Percentiles rank a stretch among this genome's conserved stretches.
These are phyloP conservation scores for Acacia acuminata DNA, from an alignment of 306 rosid genomes.

Conservation along the genomic window DNA sequence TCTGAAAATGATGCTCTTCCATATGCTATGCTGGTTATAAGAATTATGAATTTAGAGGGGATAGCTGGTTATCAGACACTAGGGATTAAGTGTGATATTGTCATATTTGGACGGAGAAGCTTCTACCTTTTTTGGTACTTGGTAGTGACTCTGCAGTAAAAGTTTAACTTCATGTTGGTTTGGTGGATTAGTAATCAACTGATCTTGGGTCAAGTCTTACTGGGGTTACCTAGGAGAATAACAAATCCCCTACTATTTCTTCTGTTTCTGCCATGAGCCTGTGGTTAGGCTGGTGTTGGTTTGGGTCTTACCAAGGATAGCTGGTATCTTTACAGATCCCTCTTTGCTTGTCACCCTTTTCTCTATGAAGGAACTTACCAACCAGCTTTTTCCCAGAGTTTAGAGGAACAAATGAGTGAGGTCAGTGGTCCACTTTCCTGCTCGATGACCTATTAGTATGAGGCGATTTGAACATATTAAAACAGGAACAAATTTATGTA, in stretches of 20 bases:
- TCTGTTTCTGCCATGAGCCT: slow-evolving; percentile 12
- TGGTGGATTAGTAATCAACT: not conserved
- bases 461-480: not conserved
- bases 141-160: not conserved
- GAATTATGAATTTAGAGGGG: slow-evolving; percentile 4
- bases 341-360: not conserved
- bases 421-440: slow-evolving; percentile 13
- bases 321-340: not conserved
- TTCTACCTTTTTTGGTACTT: not conserved
- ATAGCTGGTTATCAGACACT: slow-evolving; percentile 3
- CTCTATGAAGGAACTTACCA: slow-evolving; percentile 4
- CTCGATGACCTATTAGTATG: not conserved
- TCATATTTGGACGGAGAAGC: not conserved
- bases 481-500: not conserved
- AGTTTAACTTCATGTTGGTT: slow-evolving; percentile 14
- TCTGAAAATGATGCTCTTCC: not conserved
- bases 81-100: slow-evolving; percentile 10
- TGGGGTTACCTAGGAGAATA: not conserved
- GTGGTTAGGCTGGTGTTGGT: slow-evolving; percentile 7
- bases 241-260: not conserved
- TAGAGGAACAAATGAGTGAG: not conserved
- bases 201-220: not conserved
- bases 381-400: slow-evolving; percentile 3
- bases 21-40: slow-evolving; percentile 7
- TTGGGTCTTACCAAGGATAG: slow-evolving; percentile 17